Evolutionary conservation across 1,284 basidiomycete genomes (phyloP), one percentile per base, ranked within the genome.

Genomic region (Boletus sp.): DNA sequence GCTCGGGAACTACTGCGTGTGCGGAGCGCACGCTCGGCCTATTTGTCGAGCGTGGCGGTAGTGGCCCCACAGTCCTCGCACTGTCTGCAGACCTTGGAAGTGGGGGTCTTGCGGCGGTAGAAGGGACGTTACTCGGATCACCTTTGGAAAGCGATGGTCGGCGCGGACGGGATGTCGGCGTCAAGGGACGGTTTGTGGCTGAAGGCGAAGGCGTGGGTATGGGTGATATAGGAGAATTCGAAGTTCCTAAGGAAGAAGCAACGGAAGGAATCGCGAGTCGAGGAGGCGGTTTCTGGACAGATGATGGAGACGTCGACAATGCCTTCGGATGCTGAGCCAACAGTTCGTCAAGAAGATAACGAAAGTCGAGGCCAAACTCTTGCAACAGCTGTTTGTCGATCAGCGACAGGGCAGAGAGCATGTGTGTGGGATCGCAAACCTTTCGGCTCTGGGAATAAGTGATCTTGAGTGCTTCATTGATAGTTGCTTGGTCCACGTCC

Each of bases 331-430:
- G 77, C 58, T 82, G 80, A 16, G 81, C 75, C 4, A 95, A 82
- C 5, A 94, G 80, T 28, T 85, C 83, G 52, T 91, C 86, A 28
- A 97, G 80, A 21, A 96, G 81, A 78, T 90, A 95, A 30, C 90
- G 89, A 72, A 97, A 97, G 77, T 97, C 95, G 31, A 97, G 86
- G 0, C 95, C 95, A 69, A 90, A 94, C 70, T 97, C 95, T 77
- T 94, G 90, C 17, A 96, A 80, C 3, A 95, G 83, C 92, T 95
- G 67, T n/a, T 30, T 4, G 43, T 37, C 19, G 23, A 10, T 54
- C n/a, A 46, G 48, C 21, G 43, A 37, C 35, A 37, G 19, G 52
- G 9, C 23, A 11, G 19, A 25, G 14, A 35, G 17, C 1, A 55
- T 19, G 40, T 11, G 25, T 13, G 16, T 11, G 14, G 49, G 35